Conservation (phyloP, 2,329 filamentous ascomycete species). For the Fusarium chaquense region DNA sequence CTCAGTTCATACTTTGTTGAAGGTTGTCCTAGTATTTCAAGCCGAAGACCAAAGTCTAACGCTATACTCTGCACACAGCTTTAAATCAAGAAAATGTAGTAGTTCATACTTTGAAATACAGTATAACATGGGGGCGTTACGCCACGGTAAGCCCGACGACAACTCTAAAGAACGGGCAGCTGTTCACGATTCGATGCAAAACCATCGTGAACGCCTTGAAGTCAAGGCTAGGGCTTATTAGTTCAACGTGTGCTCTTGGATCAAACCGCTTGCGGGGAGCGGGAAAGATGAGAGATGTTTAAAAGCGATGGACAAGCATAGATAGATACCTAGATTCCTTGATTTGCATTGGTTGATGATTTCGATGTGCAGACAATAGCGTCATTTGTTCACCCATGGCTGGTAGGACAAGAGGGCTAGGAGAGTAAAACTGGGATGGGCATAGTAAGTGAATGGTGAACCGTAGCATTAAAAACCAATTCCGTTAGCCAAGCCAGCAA, state of each 20-base stretch:
- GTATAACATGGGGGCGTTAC: constrained; percentile 18
- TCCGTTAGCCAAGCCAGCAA: constrained; percentile 23
- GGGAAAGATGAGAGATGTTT: constrained; percentile 6
- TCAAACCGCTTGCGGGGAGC: constrained; percentile 15
- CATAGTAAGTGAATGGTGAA: constrained; percentile 23
- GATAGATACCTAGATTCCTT: neutral
- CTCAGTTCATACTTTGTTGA: constrained; percentile 21
- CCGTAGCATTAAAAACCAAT: constrained; percentile 31
- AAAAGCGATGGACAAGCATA: constrained; percentile 4
- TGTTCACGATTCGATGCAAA: constrained; percentile 16
- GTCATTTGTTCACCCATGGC: constrained; percentile 11
- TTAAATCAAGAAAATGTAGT: no score
- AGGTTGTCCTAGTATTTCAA: no score
- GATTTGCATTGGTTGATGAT: constrained; percentile 8
- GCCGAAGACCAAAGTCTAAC: no score
- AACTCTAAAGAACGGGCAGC: constrained; percentile 12
- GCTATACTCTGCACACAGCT: no score
- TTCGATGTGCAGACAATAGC: constrained; percentile 8
- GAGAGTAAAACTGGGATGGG: constrained; percentile 23
- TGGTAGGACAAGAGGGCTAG: neutral
- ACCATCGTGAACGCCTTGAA: constrained; percentile 17
- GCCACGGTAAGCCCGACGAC: constrained; percentile 20
- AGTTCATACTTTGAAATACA: constrained; percentile 8
- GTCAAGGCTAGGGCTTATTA: neutral
- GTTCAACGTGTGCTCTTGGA: neutral